Evolutionary conservation across 345 rosid species (phyloP).

Genomic region (Cochlearia excelsa): DNA sequence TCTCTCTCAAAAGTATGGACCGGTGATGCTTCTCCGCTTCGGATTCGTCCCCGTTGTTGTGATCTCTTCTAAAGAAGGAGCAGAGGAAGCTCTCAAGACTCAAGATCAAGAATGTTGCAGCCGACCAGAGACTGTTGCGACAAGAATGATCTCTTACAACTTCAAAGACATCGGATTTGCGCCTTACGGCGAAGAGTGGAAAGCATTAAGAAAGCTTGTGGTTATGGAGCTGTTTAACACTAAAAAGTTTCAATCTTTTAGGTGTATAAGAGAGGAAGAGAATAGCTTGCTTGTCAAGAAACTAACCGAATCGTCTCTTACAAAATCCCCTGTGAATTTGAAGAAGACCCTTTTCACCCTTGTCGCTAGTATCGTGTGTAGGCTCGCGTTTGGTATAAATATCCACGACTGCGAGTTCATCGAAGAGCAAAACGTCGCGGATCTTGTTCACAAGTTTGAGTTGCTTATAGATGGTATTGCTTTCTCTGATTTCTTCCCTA

Average conservation of each 20-base stretch:
- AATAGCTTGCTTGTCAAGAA: conserved; percentile 21
- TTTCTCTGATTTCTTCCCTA: conserved; percentile 26
- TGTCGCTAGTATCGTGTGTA: conserved; percentile 13
- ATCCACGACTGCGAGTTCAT: conserved; percentile 26
- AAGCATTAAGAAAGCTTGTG: conserved; percentile 13
- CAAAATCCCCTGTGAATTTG: conserved; percentile 7
- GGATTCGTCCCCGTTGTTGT: conserved; percentile 16
- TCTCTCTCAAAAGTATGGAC: conserved; percentile 7
- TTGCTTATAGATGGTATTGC: not conserved
- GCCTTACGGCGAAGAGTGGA: conserved; percentile 24
- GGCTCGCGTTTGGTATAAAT: conserved; percentile 15
- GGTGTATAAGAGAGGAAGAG: conserved; percentile 18
- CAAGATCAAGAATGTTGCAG: conserved; percentile 24
- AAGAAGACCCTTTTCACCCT: conserved; percentile 11
- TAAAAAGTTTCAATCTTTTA: conserved; percentile 15
- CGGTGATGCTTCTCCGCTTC: conserved; percentile 19
- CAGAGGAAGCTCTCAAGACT: conserved; percentile 25
- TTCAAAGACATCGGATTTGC: conserved; percentile 21
- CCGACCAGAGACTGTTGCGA: conserved; percentile 9
- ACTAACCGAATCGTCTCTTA: not conserved
- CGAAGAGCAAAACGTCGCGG: not conserved
- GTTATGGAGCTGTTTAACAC: conserved; percentile 18
- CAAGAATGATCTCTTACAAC: conserved; percentile 14
- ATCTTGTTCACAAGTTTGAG: conserved; percentile 6
- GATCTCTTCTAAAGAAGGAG: conserved; percentile 21